Conservation (phyloP, 2,329 filamentous ascomycete genomes). For the Exophiala dermatitidis region DNA sequence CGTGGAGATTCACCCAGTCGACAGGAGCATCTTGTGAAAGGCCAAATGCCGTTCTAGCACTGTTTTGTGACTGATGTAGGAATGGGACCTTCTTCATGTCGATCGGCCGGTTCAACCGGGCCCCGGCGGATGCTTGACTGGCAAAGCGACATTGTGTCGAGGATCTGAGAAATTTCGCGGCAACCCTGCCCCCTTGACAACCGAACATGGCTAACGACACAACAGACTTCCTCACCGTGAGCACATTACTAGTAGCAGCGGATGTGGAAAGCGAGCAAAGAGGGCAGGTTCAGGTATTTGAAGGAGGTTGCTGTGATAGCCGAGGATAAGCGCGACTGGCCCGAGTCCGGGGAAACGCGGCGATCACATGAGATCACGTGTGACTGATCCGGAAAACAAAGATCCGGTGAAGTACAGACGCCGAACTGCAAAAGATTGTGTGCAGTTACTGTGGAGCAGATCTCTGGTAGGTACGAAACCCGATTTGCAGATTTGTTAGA, state of each 20-base stretch:
- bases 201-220: constrained; percentile 9
- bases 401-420: no score
- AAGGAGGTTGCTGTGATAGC: constrained; percentile 9
- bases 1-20: constrained; percentile 86
- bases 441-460: no score
- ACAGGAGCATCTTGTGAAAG: constrained; percentile 65
- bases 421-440: no score
- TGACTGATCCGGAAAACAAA: no score
- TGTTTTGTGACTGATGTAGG: constrained; percentile 69
- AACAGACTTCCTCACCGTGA: background rate
- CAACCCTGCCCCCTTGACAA: constrained; percentile 8
- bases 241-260: background rate
- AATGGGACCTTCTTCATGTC: constrained; percentile 80
- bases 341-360: background rate
- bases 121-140: constrained; percentile 37
- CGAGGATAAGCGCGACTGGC: constrained; percentile 14
- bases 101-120: constrained; percentile 71
- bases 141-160: constrained; percentile 14
- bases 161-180: constrained; percentile 6
- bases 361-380: background rate
- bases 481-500: no score
- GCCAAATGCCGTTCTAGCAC: constrained; percentile 63
- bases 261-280: background rate
- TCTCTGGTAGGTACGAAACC: no score
- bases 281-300: constrained; percentile 4